Evolutionary conservation across 306 rosid genomes (phyloP), one percentile per base, ranked within the genome.

Genomic region (Purshia tridentata): DNA sequence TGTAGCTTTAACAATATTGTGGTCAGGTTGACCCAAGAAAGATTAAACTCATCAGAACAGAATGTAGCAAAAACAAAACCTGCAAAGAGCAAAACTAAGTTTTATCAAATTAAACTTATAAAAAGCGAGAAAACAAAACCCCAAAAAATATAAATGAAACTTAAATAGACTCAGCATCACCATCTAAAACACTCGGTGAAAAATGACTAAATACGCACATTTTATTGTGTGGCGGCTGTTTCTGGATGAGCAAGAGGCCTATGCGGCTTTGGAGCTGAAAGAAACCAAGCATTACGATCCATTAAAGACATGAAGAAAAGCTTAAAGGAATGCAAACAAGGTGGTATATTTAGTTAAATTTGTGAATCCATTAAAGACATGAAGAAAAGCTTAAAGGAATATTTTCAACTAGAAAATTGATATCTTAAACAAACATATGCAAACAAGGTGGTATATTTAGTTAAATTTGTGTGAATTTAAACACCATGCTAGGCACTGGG

Each of bases 191-290:
- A 14, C 6, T 20, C 9, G 8, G 42, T 48, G 44, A 29, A 3
- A 72, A 16, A 20, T 53, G 9, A 74, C 56, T 67, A 45, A 10
- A 3, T 16, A 8, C 9, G 29, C 3, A 23, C 67, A 74, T 35
- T 41, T 76, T 85, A 78, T 57, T 57, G 73, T 29, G 35, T 29
- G 35, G 35, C 2, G 2, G 35, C 35, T 53, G 69, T 59, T 73
- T 69, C 61, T 41, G 72, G 82, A 9, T 70, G 74, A 63, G 73
- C 78, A 40, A 88, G 52, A 58, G 89, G 88, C 70, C 92, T 82
- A 78, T 91, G 98, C 48, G 98, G 98, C 83, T 91, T 93, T 46
- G 98, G 98, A 84, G 97, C 97, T 93, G 92, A 67, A 87, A 73
- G 35, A 77, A 82, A 71, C 39, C 49, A 82, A 68, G 39, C 15